Conservation (phyloP, 306 rosid genomes). For the Prunus armeniaca region DNA sequence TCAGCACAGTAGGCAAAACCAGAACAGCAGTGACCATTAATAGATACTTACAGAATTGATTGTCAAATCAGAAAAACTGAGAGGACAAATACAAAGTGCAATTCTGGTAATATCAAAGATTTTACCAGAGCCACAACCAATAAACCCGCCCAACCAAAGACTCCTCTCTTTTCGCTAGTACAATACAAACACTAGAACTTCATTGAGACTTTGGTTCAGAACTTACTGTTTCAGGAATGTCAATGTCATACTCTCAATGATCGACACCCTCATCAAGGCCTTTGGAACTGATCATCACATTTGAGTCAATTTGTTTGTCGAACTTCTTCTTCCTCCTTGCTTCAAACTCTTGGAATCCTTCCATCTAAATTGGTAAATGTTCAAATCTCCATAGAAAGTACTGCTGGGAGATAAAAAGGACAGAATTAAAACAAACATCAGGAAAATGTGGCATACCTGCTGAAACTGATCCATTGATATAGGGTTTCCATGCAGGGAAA, state of each 20-base stretch:
- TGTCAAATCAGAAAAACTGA: too few species aligned
- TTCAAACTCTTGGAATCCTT: conserved; percentile 94
- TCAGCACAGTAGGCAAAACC: not conserved
- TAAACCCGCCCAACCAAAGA: not conserved
- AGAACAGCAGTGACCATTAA: not conserved
- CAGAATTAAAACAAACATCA: not conserved
- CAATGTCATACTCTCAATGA: conserved; percentile 36
- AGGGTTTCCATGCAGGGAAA: conserved; percentile 89
- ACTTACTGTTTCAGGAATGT: conserved; percentile 14
- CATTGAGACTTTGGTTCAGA: not conserved
- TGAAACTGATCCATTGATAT: conserved; percentile 91
- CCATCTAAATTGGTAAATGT: conserved; percentile 51
- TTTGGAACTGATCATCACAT: conserved; percentile 86
- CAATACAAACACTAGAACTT: not conserved
- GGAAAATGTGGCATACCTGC: conserved; percentile 50
- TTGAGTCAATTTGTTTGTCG: conserved; percentile 90
- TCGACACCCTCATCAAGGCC: conserved; percentile 97
- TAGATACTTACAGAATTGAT: too few species aligned
- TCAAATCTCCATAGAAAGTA: conserved; percentile 20
- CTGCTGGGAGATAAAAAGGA: not conserved
- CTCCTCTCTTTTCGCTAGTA: not conserved
- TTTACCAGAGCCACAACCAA: not conserved
- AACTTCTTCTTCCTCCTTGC: conserved; percentile 85
- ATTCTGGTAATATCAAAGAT: too few species aligned
- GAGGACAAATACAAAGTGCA: too few species aligned